Evolutionary conservation across 2,329 filamentous ascomycete species (phyloP).

Genomic region (Fusarium sp.): DNA sequence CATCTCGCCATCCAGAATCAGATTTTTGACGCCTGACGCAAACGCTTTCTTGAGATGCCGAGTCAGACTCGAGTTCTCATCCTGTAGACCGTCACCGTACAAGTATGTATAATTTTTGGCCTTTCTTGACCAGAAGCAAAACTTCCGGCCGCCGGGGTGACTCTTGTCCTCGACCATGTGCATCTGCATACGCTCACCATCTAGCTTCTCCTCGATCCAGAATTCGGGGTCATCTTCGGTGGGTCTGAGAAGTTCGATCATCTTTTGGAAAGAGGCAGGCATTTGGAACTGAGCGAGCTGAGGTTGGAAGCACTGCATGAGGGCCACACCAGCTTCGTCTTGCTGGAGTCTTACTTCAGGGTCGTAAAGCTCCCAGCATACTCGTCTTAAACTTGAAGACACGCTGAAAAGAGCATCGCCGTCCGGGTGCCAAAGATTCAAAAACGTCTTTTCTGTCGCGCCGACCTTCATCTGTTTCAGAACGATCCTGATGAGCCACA

Average conservation of each 20-base stretch:
- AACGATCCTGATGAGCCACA: conserved; percentile 96
- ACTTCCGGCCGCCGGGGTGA: conserved; percentile 78
- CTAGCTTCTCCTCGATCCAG: conserved; percentile 98
- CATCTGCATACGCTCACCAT: conserved; percentile 97
- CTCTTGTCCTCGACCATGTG: conserved; percentile 85
- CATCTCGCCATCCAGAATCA: conserved; percentile 98
- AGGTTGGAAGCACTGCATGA: conserved; percentile 98
- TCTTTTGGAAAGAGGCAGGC: conserved; percentile 81
- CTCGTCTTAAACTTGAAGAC: conserved; percentile 88
- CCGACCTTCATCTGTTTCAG: conserved; percentile 82
- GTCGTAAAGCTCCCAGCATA: conserved; percentile 94
- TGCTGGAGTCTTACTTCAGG: conserved; percentile 80
- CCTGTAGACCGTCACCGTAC: conserved; percentile 84
- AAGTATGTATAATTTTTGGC: conserved; percentile 97
- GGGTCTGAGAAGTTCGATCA: conserved; percentile 78
- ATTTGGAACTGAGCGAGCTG: conserved; percentile 95
- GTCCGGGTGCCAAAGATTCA: conserved; percentile 87
- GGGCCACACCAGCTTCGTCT: conserved; percentile 79
- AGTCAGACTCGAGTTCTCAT: conserved; percentile 84
- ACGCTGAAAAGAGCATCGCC: conserved; percentile 87
- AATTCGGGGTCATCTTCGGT: conserved; percentile 83
- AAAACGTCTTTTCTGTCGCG: conserved; percentile 90
- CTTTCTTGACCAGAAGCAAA: conserved; percentile 95
- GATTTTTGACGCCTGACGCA: conserved; percentile 80
- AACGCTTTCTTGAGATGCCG: conserved; percentile 86